These are phyloP conservation scores for Penicillium sp. DNA, from an alignment of 2,329 filamentous ascomycete genomes.

Conservation along the genomic window DNA sequence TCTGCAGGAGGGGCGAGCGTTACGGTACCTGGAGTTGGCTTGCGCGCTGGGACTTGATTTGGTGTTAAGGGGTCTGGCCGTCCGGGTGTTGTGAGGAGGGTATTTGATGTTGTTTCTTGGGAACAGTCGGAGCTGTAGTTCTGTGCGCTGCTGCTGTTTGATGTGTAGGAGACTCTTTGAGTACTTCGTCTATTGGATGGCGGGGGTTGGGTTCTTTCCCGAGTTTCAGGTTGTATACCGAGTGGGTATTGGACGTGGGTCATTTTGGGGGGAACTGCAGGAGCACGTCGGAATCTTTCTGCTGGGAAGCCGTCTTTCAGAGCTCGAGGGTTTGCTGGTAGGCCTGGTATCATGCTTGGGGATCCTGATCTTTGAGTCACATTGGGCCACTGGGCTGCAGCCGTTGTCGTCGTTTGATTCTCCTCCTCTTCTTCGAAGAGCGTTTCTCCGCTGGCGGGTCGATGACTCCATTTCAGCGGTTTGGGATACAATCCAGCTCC, in stretches of 20 bases:
- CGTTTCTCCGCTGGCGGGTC: conserved; percentile 38
- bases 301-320: conserved; percentile 33
- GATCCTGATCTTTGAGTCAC: conserved; percentile 4
- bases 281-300: conserved; percentile 17
- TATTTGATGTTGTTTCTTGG: conserved; percentile 9
- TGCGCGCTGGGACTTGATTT: conserved; percentile 22
- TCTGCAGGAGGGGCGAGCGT: conserved; percentile 33
- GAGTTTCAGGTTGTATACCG: neutral
- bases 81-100: conserved; percentile 8
- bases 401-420: neutral
- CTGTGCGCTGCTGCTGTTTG: conserved; percentile 16
- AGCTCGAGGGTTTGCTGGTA: conserved; percentile 43
- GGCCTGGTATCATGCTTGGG: conserved; percentile 26
- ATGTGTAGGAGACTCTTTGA: conserved; percentile 6
- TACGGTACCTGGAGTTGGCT: conserved; percentile 11
- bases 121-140: conserved; percentile 15
- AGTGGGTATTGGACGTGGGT: neutral
- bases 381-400: neutral
- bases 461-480: conserved; percentile 39
- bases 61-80: conserved; percentile 4
- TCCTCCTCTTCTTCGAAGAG: conserved; percentile 44
- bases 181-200: conserved; percentile 8
- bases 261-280: conserved; percentile 9
- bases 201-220: conserved; percentile 3
- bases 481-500: conserved; percentile 42